Percentiles rank a stretch among this genome's conserved stretches.
Evolutionary conservation across 371 early-diverging fungal genomes (phyloP).

Genomic region (Globomyces sp.): DNA sequence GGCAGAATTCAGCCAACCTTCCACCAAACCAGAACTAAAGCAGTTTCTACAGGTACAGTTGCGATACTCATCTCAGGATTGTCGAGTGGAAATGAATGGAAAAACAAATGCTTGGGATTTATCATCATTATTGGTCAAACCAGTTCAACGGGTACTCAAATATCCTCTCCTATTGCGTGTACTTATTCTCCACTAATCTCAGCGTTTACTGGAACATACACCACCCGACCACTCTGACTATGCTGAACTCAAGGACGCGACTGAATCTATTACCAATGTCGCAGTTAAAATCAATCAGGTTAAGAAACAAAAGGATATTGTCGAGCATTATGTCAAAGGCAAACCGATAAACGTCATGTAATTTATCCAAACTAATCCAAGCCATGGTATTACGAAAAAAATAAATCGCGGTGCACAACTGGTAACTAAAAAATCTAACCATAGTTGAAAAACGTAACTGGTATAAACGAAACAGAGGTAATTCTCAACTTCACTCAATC

Average conservation of each 20-base stretch:
- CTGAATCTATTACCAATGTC: conserved; percentile 51
- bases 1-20: conserved; percentile 51
- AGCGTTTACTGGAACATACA: conserved; percentile 68
- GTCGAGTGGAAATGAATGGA: conserved; percentile 39
- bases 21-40: conserved; percentile 45
- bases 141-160: conserved; percentile 84
- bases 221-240: conserved; percentile 58
- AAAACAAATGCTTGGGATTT: conserved; percentile 79
- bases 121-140: conserved; percentile 74
- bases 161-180: conserved; percentile 69
- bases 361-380: conserved; percentile 28
- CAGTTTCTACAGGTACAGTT: conserved; percentile 52
- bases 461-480: conserved; percentile 32
- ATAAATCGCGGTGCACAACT: conserved; percentile 60
- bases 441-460: conserved; percentile 54
- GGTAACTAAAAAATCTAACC: too few species aligned
- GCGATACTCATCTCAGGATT: conserved; percentile 30
- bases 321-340: conserved; percentile 73
- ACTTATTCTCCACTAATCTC: conserved; percentile 8
- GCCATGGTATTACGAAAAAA: conserved; percentile 75
- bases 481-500: background rate
- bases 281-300: conserved; percentile 82
- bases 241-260: conserved; percentile 47
- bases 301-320: conserved; percentile 79
- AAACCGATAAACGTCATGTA: conserved; percentile 62